phyloP scores from a whole-genome alignment of 768 basidiomycete genomes.

The Hebeloma cylindrosporum region DNA sequence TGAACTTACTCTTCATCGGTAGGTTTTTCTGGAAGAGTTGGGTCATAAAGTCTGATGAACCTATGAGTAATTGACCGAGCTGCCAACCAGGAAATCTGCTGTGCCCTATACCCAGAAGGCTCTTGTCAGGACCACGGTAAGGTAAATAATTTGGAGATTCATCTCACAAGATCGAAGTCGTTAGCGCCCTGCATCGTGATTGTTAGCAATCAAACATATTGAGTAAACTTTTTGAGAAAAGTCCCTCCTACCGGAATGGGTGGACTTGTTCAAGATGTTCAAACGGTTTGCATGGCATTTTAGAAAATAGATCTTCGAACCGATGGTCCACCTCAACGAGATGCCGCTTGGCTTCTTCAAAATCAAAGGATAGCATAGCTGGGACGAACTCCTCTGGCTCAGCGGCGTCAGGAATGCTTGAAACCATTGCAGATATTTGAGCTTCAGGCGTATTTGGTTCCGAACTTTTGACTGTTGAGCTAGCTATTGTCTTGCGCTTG shows the following conservation, averaged over 20 bases:
- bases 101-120: conserved; percentile 43
- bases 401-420: conserved; percentile 9
- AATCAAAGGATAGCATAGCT: conserved; percentile 71
- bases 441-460: background rate
- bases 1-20: conserved; percentile 47
- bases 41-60: conserved; percentile 76
- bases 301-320: conserved; percentile 66
- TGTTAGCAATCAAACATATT: background rate
- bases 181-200: conserved; percentile 52
- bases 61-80: conserved; percentile 80
- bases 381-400: conserved; percentile 50
- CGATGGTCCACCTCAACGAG: conserved; percentile 66
- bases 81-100: conserved; percentile 86
- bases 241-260: conserved; percentile 64
- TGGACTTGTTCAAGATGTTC: conserved; percentile 73
- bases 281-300: conserved; percentile 74
- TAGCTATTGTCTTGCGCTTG: conserved; percentile 17
- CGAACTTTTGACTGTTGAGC: background rate
- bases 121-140: background rate
- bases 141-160: background rate
- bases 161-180: conserved; percentile 69
- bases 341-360: conserved; percentile 73
- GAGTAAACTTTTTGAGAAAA: background rate
- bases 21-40: conserved; percentile 67
- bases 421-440: background rate